phyloP scores from a whole-genome alignment of 1,284 basidiomycete species.

The Ceratobasidium sp. region DNA sequence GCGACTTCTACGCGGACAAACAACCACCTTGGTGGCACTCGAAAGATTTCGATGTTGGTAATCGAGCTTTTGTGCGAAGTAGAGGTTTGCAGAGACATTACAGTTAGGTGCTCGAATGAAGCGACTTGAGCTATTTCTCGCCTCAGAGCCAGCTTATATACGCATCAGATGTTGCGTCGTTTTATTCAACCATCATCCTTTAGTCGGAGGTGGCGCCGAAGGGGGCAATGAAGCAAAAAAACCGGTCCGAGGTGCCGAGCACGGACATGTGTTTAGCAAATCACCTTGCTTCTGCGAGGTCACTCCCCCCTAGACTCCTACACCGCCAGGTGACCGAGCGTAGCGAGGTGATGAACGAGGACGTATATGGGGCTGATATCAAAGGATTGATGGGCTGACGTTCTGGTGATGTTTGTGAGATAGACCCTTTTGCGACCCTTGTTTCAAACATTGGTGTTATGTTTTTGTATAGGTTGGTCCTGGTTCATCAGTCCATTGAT shows the following conservation, averaged over 20 bases:
- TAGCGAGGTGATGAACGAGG: background rate
- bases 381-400: background rate
- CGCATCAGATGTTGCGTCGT: background rate
- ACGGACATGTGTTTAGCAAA: background rate
- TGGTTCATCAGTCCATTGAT: background rate
- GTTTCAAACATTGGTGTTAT: background rate
- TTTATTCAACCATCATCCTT: slow-evolving; percentile 15
- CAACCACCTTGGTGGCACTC: slow-evolving; percentile 78
- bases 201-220: slow-evolving; percentile 15
- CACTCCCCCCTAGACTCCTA: background rate
- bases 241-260: slow-evolving; percentile 29
- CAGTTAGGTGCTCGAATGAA: background rate
- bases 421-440: background rate
- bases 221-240: slow-evolving; percentile 18
- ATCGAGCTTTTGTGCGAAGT: slow-evolving; percentile 42
- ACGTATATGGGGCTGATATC: background rate
- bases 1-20: slow-evolving; percentile 78
- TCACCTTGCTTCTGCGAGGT: no score
- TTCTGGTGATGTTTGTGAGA: background rate
- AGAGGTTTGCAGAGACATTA: slow-evolving; percentile 41
- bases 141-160: slow-evolving; percentile 17
- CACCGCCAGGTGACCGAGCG: slow-evolving; percentile 2
- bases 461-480: background rate
- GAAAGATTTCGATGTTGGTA: slow-evolving; percentile 60
- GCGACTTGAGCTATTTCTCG: background rate